Conservation (phyloP, 139 green algal genomes). For the Picochlorum sp. region DNA sequence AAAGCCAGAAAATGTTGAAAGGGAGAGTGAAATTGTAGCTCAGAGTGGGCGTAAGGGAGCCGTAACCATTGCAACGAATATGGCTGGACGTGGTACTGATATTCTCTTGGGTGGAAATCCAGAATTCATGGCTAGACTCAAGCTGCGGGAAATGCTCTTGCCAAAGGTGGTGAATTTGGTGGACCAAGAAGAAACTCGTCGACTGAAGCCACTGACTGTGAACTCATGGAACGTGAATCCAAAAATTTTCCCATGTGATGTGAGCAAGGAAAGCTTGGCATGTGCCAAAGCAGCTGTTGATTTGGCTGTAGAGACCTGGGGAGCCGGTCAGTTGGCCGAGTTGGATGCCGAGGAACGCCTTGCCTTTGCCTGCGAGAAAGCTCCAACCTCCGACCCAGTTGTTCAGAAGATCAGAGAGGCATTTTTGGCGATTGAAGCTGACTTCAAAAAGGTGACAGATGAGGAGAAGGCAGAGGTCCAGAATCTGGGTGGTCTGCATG, state of each 20-base stretch:
- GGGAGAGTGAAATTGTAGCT: slow-evolving; percentile 94
- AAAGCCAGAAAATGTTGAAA: slow-evolving; percentile 97
- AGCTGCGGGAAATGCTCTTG: slow-evolving; percentile 88
- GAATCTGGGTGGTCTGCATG: slow-evolving; percentile 81
- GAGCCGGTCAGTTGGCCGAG: slow-evolving; percentile 48
- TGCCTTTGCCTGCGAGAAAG: slow-evolving; percentile 87
- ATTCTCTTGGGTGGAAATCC: slow-evolving; percentile 96
- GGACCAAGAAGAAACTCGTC: slow-evolving; percentile 17
- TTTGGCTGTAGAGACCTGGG: slow-evolving; percentile 25
- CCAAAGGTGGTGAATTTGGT: slow-evolving; percentile 54
- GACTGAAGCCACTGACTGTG: slow-evolving; percentile 1
- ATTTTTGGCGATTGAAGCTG: slow-evolving; percentile 49
- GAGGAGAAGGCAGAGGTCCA: slow-evolving; percentile 74
- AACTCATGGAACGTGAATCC: slow-evolving; percentile 48
- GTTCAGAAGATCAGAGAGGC: slow-evolving; percentile 18
- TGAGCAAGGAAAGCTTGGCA: slow-evolving; percentile 36
- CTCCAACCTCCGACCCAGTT: slow-evolving; percentile 58
- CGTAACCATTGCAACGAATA: slow-evolving; percentile 98
- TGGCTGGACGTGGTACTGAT: slow-evolving; percentile 95
- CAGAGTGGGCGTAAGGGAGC: slow-evolving; percentile 68
- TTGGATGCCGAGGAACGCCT: slow-evolving; percentile 89
- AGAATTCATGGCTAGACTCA: slow-evolving; percentile 84
- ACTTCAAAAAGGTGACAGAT: slow-evolving; percentile 82
- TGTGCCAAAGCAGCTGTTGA: slow-evolving; percentile 19
- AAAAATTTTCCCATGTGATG: slow-evolving; percentile 79